Evolutionary conservation across 306 rosid species (phyloP), one percentile per base, ranked within the genome.

Genomic region (Cyamopsis tetragonoloba): DNA sequence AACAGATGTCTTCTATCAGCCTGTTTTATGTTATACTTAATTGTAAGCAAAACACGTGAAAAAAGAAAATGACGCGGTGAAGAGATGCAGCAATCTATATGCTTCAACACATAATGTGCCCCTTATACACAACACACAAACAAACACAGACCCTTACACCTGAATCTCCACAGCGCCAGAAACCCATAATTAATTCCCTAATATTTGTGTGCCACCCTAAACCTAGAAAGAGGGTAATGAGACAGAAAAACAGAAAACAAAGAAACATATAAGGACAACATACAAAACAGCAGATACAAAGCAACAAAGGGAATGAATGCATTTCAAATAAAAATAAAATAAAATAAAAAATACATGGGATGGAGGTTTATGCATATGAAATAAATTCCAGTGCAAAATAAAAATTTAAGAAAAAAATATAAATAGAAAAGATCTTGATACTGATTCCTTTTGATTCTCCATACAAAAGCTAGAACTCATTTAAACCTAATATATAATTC

Each of bases 61-160:
- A 31, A 67, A 59, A 68, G 0, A 49, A 13, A 39, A 28, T 11
- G 18, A n/a, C 4, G 55, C 10, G 27, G 46, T 9, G 47, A 46
- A 66, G 67, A 56, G 68, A 74, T 53, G 61, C 32, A 9, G 5
- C 47, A n/a, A n/a, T 74, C 73, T 18, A 28, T 32, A 12, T 10
- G 14, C 39, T 49, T 35, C 39, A 68, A 14, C 31, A 44, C 3
- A 58, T 20, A 5, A 62, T 62, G 22, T 10, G 3, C 31, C 12
- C 44, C 46, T 4, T 27, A 8, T 50, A 2, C 26, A 10, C 13
- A n/a, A 2, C 10, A 12, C 6, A 32, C 49, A 17, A 35, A 26
- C 1, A 1, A 48, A 22, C 1, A 37, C 47, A 61, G 28, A 12
- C 4, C 3, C 55, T 10, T 37, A n/a, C 31, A 41, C 51, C 32